Evolutionary conservation across 768 basidiomycete species (phyloP), one percentile per base, ranked within the genome.

Genomic region (Dentipellis sp.): DNA sequence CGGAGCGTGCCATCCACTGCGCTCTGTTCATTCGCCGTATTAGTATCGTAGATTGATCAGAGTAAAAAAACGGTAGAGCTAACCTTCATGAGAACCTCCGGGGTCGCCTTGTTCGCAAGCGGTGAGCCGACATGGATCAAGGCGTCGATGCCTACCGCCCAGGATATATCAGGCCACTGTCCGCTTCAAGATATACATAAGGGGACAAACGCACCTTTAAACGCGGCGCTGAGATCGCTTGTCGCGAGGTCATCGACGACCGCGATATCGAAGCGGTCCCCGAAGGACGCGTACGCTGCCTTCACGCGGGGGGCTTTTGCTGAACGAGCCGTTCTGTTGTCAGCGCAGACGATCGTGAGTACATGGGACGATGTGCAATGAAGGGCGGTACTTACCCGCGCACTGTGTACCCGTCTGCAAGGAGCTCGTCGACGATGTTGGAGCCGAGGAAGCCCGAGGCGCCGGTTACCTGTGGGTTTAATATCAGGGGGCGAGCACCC

Each of bases 351-450:
- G n/a, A 7, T 38, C 22, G 21, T 23, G 46, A 12, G 42, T 21
- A 10, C n/a, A 4, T 17, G 40, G 17, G 11, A 23, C 61, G 16
- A n/a, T n/a, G n/a, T n/a, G n/a, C n/a, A n/a, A n/a, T n/a, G n/a
- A n/a, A n/a, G n/a, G n/a, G n/a, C n/a, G n/a, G n/a, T n/a, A n/a
- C n/a, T n/a, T 49, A 68, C 74, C 76, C 81, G 59, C 75, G 68
- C 40, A 83, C 81, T 9, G 66, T 69, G 61, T 76, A 78, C 1
- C 81, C 80, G n/a, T 66, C 64, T 16, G 73, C 62, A 17, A 80
- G 62, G 4, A 79, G 68, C 40, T 74, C 66, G 34, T 57, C 36
- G 17, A 63, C 54, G 22, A 68, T 56, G 39, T 65, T 59, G 1
- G 62, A 55, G 10, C 65, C 66, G 35, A 64, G 22, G 47, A 65